Evolutionary conservation across 805 yeast species (phyloP).

Genomic region (Suhomyces tanzawaensis): DNA sequence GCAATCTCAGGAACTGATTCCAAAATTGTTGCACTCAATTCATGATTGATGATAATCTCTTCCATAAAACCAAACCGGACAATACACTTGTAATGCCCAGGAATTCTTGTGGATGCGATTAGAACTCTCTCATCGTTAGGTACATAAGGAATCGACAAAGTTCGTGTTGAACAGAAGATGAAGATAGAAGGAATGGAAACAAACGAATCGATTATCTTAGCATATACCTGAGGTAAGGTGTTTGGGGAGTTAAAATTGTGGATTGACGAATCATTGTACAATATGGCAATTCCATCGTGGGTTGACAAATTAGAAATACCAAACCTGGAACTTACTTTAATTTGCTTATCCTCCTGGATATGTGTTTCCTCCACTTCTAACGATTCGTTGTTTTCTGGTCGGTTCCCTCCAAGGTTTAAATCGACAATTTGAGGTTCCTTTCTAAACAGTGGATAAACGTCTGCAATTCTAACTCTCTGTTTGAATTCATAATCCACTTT

Average conservation of each 20-base stretch:
- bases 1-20: slow-evolving; percentile 17
- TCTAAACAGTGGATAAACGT: slow-evolving; percentile 32
- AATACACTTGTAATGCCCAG: slow-evolving; percentile 49
- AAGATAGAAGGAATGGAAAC: slow-evolving; percentile 43
- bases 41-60: slow-evolving; percentile 20
- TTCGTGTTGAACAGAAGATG: slow-evolving; percentile 42
- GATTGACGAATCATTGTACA: slow-evolving; percentile 39
- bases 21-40: slow-evolving; percentile 19
- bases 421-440: slow-evolving; percentile 16
- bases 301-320: slow-evolving; percentile 19
- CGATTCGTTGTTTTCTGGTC: neutral
- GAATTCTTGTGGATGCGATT: slow-evolving; percentile 37
- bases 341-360: slow-evolving; percentile 2
- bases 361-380: slow-evolving; percentile 1
- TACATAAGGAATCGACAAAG: slow-evolving; percentile 43
- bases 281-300: slow-evolving; percentile 39
- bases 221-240: slow-evolving; percentile 45
- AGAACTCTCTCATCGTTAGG: slow-evolving; percentile 38
- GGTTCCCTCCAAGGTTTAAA: slow-evolving; percentile 9
- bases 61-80: slow-evolving; percentile 53
- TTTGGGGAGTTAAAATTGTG: slow-evolving; percentile 41
- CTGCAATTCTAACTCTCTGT: slow-evolving; percentile 31
- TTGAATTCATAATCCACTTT: slow-evolving; percentile 38
- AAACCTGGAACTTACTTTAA: slow-evolving; percentile 17
- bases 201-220: slow-evolving; percentile 37